Conservation (phyloP, 805 yeast species). For the Metschnikowia rubicola region DNA sequence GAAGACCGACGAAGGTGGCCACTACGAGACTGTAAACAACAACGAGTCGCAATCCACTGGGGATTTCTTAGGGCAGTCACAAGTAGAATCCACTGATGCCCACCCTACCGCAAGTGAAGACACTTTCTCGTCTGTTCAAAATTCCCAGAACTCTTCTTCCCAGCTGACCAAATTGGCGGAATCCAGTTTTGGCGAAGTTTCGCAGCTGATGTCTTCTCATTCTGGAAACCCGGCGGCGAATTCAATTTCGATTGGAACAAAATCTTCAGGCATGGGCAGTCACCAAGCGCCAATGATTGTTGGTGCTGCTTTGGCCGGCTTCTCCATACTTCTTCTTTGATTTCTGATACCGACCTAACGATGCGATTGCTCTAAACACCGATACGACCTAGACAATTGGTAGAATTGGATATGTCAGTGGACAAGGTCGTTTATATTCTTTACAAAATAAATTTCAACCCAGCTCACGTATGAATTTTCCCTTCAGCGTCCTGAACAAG, state of each 20-base stretch:
- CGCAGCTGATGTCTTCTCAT: neutral
- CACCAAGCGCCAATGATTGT: conserved; percentile 8
- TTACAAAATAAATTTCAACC: too few relatives aligned
- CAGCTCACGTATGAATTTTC: too few relatives aligned
- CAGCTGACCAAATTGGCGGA: neutral
- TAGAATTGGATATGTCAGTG: too few relatives aligned
- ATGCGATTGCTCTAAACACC: too few relatives aligned
- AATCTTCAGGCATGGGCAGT: conserved; percentile 8
- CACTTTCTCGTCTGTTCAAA: neutral
- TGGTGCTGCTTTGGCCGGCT: conserved; percentile 14
- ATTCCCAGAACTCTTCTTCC: neutral
- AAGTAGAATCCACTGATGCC: too few relatives aligned
- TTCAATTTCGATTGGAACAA: neutral
- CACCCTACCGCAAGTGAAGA: too few relatives aligned
- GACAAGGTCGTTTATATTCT: too few relatives aligned
- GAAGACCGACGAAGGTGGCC: neutral
- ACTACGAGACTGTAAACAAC: neutral
- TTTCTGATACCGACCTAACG: neutral
- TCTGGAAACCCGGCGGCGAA: neutral
- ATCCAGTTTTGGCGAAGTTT: neutral
- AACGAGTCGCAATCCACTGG: too few relatives aligned
- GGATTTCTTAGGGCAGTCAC: too few relatives aligned
- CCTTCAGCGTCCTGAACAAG: too few relatives aligned
- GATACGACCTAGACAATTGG: too few relatives aligned
- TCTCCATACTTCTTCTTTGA: conserved; percentile 13